Base-by-base conservation (phyloP, 345 rosid genomes). In the Hibiscus syriacus region DNA sequence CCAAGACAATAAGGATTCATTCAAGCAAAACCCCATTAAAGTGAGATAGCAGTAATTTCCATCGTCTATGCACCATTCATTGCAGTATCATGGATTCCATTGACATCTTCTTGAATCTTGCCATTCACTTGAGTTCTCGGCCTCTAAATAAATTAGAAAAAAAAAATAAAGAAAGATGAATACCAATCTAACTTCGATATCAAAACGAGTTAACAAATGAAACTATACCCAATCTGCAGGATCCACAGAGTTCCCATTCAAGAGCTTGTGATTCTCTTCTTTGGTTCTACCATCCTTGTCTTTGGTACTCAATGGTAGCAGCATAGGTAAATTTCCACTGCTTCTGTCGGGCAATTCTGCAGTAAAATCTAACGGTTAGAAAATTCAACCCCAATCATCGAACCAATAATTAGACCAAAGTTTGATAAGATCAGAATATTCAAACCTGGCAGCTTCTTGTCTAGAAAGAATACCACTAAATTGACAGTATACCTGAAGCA, bases 391-490 rank as follows among this genome's bases (percentile, higher is more conserved):
- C 63, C 12, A 6, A 66, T 46, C 4, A n/a, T 16, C 16, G 12
- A 34, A 17, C 3, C 17, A 36, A 3, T 1, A 52, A 41, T 54
- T 48, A 34, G 43, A 5, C 45, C n/a, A 27, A 57, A 29, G 55
- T 23, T 19, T 1, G 5, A 27, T 39, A n/a, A 65, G 41, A n/a
- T 36, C 25, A 66, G 36, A 69, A 53, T 60, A 60, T 53, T 58
- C 89, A 70, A 7, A 48, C 99, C 99, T 81, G 98, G 98, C 78
- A 94, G n/a, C n/a, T n/a, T n/a, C n/a, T n/a, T n/a, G n/a, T n/a
- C n/a, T n/a, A n/a, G n/a, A n/a, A n/a, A n/a, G 79, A 91, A 92
- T 49, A 94, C 97, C 80, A 88, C 92, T 74, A 94, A 71, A 73
- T 86, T 92, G 45, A 94, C 99, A 5, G 98, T 92, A 65, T 95